Conservation (phyloP, 2,329 filamentous ascomycete species). For the Raffaelea deltoideospora region DNA sequence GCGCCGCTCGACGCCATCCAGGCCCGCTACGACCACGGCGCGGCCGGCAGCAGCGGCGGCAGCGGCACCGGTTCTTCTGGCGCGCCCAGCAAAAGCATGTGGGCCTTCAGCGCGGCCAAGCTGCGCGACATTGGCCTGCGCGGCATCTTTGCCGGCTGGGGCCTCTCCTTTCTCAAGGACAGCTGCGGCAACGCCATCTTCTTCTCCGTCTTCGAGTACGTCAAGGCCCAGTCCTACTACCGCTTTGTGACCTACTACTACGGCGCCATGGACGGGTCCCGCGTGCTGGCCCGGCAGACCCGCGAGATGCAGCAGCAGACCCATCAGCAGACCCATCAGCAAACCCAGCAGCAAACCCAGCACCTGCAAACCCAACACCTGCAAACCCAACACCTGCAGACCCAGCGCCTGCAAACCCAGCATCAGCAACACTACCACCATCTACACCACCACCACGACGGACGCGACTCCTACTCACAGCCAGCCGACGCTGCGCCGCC, state of each 20-base stretch:
- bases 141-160: conserved; percentile 62
- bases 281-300: conserved; percentile 17
- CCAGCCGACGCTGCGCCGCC: conserved; percentile 12
- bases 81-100: conserved; percentile 47
- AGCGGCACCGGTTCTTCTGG: conserved; percentile 8
- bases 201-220: conserved; percentile 61
- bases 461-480: conserved; percentile 1
- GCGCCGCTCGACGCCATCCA: conserved; percentile 65
- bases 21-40: conserved; percentile 49
- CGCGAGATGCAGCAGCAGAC: conserved; percentile 2
- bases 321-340: background rate
- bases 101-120: conserved; percentile 53
- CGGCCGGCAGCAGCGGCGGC: conserved; percentile 23
- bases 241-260: conserved; percentile 57
- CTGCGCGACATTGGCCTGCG: conserved; percentile 56
- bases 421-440: background rate
- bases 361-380: background rate
- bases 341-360: background rate
- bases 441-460: conserved; percentile 3
- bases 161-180: conserved; percentile 54
- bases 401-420: background rate
- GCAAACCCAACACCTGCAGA: background rate
- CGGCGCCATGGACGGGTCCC: conserved; percentile 37
- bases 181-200: conserved; percentile 54
- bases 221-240: conserved; percentile 63